Conservation (phyloP, 345 rosid species). For the Noccaea bulbosa region DNA sequence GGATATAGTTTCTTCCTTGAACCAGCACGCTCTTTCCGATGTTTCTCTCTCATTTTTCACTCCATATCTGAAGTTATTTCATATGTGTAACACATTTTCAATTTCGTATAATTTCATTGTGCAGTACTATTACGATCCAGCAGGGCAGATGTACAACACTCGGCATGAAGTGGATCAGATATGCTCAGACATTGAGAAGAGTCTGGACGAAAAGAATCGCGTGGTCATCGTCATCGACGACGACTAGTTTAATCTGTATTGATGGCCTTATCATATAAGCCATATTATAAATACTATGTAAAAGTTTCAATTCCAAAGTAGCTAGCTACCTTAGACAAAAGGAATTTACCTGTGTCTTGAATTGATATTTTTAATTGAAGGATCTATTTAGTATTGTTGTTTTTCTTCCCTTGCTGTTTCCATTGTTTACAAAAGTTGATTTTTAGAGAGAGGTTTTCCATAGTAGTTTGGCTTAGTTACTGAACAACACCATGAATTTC, state of each 20-base stretch:
- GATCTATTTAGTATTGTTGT: neutral
- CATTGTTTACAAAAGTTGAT: neutral
- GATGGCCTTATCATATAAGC: neutral
- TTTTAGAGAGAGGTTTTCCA: neutral
- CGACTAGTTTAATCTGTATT: neutral
- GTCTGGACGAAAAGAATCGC: neutral
- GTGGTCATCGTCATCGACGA: slow-evolving; percentile 6
- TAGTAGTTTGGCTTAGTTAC: no score
- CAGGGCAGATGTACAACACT: slow-evolving; percentile 2
- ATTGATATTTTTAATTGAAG: neutral
- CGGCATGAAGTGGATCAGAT: neutral
- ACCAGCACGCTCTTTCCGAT: neutral
- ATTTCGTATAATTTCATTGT: neutral
- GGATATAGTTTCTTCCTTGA: neutral
- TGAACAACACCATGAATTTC: no score
- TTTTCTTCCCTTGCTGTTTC: neutral
- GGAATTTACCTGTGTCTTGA: neutral
- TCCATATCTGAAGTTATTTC: neutral
- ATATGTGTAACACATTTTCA: neutral
- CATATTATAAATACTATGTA: neutral
- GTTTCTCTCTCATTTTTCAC: neutral
- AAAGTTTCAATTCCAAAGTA: neutral
- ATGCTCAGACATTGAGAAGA: neutral
- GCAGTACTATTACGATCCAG: slow-evolving; percentile 38
- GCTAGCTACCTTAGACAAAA: slow-evolving; percentile 1